These are phyloP conservation scores for Cicer arietinum DNA, from an alignment of 306 rosid species.

Conservation along the genomic window DNA sequence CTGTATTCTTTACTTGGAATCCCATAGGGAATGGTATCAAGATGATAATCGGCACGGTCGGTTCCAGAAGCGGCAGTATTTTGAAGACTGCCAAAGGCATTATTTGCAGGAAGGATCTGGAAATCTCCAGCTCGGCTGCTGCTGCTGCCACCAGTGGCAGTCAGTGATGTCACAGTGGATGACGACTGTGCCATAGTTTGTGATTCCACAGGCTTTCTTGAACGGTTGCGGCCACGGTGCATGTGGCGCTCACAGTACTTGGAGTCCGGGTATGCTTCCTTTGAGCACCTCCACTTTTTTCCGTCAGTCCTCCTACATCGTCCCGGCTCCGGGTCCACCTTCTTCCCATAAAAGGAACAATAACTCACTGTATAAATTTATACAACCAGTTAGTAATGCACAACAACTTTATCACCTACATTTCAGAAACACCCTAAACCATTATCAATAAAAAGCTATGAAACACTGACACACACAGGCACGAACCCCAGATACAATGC, in stretches of 20 bases:
- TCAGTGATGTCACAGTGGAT: constrained; percentile 62
- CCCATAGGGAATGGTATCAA: constrained; percentile 76
- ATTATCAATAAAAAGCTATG: not conserved
- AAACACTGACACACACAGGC: too few relatives aligned
- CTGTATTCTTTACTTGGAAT: constrained; percentile 77
- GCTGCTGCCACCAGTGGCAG: constrained; percentile 52
- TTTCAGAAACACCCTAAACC: constrained; percentile 1
- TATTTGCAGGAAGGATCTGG: constrained; percentile 62
- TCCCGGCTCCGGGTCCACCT: constrained; percentile 93
- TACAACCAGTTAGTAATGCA: constrained; percentile 31
- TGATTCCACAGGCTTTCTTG: constrained; percentile 99
- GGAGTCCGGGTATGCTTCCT: constrained; percentile 84
- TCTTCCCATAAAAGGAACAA: constrained; percentile 82
- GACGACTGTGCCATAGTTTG: constrained; percentile 65
- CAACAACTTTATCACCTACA: constrained; percentile 22
- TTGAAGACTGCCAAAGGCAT: constrained; percentile 48
- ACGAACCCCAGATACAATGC: too few relatives aligned
- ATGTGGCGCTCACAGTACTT: constrained; percentile 92
- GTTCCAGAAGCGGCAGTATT: constrained; percentile 49
- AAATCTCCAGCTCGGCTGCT: constrained; percentile 55
- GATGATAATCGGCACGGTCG: constrained; percentile 55
- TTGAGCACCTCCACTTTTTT: constrained; percentile 89
- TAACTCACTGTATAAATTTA: constrained; percentile 65
- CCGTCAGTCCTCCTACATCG: constrained; percentile 90
- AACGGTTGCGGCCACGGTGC: constrained; percentile 97